Evolutionary conservation across 2,329 filamentous ascomycete species (phyloP).

Genomic region (Eutypa lata): DNA sequence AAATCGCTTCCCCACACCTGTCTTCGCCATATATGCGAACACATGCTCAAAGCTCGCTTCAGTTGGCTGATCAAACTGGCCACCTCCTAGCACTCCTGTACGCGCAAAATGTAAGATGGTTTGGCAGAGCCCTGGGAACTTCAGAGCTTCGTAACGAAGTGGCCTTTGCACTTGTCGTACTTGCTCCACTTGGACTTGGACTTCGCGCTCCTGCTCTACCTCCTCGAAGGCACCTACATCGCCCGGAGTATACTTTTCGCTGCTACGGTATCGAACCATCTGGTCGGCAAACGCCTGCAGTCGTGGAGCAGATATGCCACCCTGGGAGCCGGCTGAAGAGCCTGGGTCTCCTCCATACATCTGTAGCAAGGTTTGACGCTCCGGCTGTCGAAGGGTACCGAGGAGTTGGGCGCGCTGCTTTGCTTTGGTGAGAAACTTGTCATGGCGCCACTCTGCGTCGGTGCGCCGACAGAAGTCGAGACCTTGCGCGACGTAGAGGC

Average conservation of each 20-base stretch:
- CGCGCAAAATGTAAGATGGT: constrained; percentile 42
- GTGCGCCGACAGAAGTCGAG: constrained; percentile 56
- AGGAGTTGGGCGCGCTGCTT: constrained; percentile 32
- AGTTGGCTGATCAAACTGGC: constrained; percentile 6
- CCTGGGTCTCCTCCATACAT: constrained; percentile 44
- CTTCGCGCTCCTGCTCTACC: constrained; percentile 57
- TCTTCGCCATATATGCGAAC: constrained; percentile 38
- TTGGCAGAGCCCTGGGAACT: constrained; percentile 44
- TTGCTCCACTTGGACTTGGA: constrained; percentile 56
- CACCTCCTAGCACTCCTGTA: constrained; percentile 36
- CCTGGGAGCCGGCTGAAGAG: constrained; percentile 17
- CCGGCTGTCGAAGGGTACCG: constrained; percentile 43
- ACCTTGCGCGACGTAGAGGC: constrained; percentile 59
- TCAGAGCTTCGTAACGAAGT: constrained; percentile 32
- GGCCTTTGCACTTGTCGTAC: constrained; percentile 53
- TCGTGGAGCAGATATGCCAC: constrained; percentile 11
- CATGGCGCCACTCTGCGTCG: constrained; percentile 43
- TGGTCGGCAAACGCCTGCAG: constrained; percentile 27
- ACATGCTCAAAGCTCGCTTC: constrained; percentile 37
- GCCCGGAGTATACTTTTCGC: constrained; percentile 26
- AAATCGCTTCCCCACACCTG: constrained; percentile 31
- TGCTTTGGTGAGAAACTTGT: constrained; percentile 33
- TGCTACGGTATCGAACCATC: constrained; percentile 18
- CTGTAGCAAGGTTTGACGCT: constrained; percentile 55
- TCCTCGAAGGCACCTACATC: constrained; percentile 54